These are phyloP conservation scores for Calonectria hawksworthii DNA, from an alignment of 2,329 filamentous ascomycete species.

Conservation along the genomic window DNA sequence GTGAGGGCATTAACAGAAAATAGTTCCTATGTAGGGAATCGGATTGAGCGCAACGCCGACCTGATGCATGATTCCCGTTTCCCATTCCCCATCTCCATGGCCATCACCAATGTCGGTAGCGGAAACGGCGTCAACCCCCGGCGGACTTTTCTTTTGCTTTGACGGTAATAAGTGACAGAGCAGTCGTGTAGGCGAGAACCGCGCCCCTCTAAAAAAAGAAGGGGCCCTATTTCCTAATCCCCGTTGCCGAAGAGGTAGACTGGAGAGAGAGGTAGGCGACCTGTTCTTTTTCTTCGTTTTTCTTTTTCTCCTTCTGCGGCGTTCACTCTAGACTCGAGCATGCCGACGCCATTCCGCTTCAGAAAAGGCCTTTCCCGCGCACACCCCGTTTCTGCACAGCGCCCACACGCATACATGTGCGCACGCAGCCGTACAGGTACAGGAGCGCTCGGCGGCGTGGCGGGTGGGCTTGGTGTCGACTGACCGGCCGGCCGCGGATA, in stretches of 20 bases:
- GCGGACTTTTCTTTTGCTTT: background rate
- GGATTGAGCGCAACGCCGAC: background rate
- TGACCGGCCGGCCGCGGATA: slow-evolving; percentile 2
- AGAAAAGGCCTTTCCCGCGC: slow-evolving; percentile 10
- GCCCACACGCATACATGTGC: background rate
- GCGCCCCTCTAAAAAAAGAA: background rate
- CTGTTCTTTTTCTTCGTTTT: background rate
- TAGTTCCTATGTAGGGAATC: background rate
- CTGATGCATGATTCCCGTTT: slow-evolving; percentile 10
- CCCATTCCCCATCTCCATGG: background rate
- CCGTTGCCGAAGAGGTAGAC: background rate
- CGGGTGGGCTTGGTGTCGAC: slow-evolving; percentile 1
- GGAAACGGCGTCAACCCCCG: background rate
- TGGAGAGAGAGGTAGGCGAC: background rate
- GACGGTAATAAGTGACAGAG: background rate
- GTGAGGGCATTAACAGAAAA: background rate
- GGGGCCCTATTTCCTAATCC: background rate
- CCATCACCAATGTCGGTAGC: background rate
- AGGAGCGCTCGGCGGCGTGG: slow-evolving; percentile 4
- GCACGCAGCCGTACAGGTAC: background rate
- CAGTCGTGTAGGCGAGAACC: slow-evolving; percentile 1
- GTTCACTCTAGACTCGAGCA: background rate
- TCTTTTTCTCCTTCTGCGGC: background rate
- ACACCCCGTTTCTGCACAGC: background rate
- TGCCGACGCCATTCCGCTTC: slow-evolving; percentile 14